Base-by-base conservation (phyloP, 148 eudicot species). In the Camellia lanceoleosa region DNA sequence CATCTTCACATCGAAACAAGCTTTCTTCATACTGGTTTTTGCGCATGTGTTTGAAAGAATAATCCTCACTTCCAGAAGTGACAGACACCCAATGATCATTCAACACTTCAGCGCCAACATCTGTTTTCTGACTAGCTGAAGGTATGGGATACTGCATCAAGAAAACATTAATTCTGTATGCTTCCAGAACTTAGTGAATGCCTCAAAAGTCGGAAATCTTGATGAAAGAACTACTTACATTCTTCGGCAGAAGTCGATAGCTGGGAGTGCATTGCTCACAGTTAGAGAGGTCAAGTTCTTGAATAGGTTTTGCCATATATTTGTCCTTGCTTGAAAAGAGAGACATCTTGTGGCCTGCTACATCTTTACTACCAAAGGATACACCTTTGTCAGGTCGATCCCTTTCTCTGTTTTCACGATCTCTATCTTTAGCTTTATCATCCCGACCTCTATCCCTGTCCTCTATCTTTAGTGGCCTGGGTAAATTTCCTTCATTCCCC, bases 51-150 rank as follows among this genome's bases (percentile, higher is more conserved):
- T 96, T 96, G 78, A 96, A 96, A 20, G 98, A 93, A 85, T 93
- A 92, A 82, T 96, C 99, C 86, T 93, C 99, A 87, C 98, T 96
- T 77, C 99, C 97, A 52, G 99, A 96, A 79, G 99, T 96, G 82
- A 96, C 99, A 65, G 98, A 96, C 18, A 96, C 99, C 98, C 99
- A 96, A 61, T 79, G 60, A 86, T 96, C 98, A 88, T 96, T 96
- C 82, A 96, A 87, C 46, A 96, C 92, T 73, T 88, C 80, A 73
- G 87, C 89, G 77, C 95, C 99, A 79, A 92, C 81, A 60, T 88
- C 86, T 64, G 97, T 89, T 84, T 90, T 89, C 71, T 94, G 91
- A 89, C 99, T 96, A 78, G 90, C 98, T n/a, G 80, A 83, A 81
- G 94, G 95, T 80, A 91, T 88, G 23, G 97, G 97, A 78, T 93